phyloP scores from a whole-genome alignment of 1,284 basidiomycete species.

The Puccinia coronata region DNA sequence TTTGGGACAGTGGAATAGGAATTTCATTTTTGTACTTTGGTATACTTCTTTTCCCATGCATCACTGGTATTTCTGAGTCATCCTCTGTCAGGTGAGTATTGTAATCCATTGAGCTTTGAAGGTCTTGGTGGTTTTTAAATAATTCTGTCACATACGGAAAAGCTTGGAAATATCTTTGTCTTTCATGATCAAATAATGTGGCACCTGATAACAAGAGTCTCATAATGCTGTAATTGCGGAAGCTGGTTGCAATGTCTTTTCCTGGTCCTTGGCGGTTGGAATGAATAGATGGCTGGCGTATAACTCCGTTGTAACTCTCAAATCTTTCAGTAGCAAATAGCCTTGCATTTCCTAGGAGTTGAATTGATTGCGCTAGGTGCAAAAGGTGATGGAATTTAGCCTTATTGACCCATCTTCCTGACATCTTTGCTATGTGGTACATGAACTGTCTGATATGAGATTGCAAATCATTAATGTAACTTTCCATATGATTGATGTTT shows the following conservation, averaged over 20 bases:
- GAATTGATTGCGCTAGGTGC: slow-evolving; percentile 53
- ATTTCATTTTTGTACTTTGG: too few species aligned
- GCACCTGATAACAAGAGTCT: background rate
- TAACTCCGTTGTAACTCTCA: slow-evolving; percentile 22
- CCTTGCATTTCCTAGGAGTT: background rate
- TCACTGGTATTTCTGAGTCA: too few species aligned
- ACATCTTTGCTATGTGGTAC: slow-evolving; percentile 10
- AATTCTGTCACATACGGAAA: background rate
- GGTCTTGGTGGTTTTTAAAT: background rate
- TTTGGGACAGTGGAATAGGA: background rate
- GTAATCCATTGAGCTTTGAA: background rate
- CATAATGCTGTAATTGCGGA: background rate
- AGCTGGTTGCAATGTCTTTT: background rate
- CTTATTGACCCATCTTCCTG: slow-evolving; percentile 60
- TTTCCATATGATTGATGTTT: slow-evolving; percentile 58
- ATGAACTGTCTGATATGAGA: background rate
- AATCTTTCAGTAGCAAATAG: slow-evolving; percentile 30
- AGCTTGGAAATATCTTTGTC: background rate
- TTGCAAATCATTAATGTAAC: slow-evolving; percentile 52
- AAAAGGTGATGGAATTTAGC: slow-evolving; percentile 58
- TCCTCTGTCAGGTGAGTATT: background rate
- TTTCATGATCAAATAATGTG: background rate
- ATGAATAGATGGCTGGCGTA: background rate
- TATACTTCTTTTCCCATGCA: too few species aligned
- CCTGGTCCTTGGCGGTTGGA: background rate